Conservation (phyloP, 306 rosid species). For the Inga laurina region DNA sequence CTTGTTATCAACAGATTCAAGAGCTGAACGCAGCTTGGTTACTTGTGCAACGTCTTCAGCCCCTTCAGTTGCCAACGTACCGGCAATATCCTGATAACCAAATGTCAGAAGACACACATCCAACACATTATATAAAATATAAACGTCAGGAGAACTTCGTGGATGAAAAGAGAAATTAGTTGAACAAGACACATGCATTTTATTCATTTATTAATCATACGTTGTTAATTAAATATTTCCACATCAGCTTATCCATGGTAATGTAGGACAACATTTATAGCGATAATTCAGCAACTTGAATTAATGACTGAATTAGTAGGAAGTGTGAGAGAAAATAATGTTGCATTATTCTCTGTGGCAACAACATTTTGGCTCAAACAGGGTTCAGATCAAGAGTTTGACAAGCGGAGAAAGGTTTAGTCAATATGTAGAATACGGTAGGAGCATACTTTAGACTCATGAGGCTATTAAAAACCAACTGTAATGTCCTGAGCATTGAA, state of each 20-base stretch:
- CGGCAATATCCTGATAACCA: constrained; percentile 85
- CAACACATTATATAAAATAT: constrained; percentile 18
- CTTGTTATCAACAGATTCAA: constrained; percentile 91
- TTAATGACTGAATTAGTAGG: constrained; percentile 1
- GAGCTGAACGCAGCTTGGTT: constrained; percentile 59
- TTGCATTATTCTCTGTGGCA: not conserved
- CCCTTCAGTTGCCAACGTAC: constrained; percentile 89
- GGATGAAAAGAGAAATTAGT: constrained; percentile 5
- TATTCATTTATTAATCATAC: too few species aligned
- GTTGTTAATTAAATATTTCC: too few species aligned
- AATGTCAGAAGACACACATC: constrained; percentile 24
- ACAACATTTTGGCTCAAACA: not conserved
- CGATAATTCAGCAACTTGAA: not conserved
- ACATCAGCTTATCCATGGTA: not conserved
- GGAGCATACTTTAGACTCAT: not conserved
- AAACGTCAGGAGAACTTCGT: not conserved
- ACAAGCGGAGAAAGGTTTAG: not conserved
- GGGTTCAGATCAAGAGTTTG: constrained; percentile 8
- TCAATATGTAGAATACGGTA: not conserved
- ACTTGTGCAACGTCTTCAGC: constrained; percentile 78
- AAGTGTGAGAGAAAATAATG: not conserved
- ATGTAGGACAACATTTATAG: not conserved
- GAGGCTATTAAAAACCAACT: not conserved
- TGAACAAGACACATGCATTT: constrained; percentile 7
- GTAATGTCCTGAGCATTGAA: not conserved